Conservation (phyloP, 2,329 filamentous ascomycete genomes). For the Penicillium sp. region DNA sequence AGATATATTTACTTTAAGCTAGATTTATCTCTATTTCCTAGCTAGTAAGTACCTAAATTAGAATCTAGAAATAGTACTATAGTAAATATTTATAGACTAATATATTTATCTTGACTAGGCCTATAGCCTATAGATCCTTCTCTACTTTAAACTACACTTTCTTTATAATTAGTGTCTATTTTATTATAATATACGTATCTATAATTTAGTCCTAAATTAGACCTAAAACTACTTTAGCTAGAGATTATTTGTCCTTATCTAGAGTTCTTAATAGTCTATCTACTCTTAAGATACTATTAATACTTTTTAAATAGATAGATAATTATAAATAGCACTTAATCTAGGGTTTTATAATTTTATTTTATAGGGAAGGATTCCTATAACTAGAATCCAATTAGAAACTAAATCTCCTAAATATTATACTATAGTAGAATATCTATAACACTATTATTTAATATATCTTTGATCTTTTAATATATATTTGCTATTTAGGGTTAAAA, state of each 20-base stretch:
- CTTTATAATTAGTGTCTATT: neutral
- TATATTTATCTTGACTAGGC: neutral
- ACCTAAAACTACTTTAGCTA: neutral
- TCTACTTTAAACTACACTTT: neutral
- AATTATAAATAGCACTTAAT: neutral
- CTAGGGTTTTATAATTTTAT: neutral
- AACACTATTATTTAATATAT: too few relatives aligned
- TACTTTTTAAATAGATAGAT: neutral
- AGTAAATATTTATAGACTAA: neutral
- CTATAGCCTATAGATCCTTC: neutral
- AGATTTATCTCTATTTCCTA: too few relatives aligned
- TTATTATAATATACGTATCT: neutral
- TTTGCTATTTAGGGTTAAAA: too few relatives aligned
- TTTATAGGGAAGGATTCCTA: neutral
- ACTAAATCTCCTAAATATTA: too few relatives aligned
- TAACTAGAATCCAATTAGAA: too few relatives aligned
- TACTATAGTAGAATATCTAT: too few relatives aligned
- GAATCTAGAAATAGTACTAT: neutral
- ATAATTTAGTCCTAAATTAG: neutral
- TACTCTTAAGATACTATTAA: neutral
- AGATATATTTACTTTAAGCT: too few relatives aligned
- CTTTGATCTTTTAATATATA: too few relatives aligned
- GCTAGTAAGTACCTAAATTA: too few relatives aligned
- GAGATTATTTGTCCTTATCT: neutral
- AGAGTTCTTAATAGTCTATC: neutral